Conservation (phyloP, 2,329 filamentous ascomycete genomes). For the Pleoardoris graminearum region DNA sequence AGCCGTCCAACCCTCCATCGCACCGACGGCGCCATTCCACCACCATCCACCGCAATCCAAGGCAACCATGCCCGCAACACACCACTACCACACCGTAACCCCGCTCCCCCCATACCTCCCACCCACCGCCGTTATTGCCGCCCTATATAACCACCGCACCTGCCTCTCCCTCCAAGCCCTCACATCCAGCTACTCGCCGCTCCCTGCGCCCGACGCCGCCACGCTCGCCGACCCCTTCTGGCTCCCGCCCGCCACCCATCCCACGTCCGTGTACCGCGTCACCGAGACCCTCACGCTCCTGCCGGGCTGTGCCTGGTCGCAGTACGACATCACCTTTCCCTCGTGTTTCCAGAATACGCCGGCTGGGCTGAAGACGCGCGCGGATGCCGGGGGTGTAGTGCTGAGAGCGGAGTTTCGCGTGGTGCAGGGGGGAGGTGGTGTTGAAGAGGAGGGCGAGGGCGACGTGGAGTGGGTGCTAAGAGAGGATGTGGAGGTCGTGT, state of each 20-base stretch:
- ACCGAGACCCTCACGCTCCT: conserved; percentile 35
- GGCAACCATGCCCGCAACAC: conserved; percentile 33
- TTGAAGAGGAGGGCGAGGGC: conserved; percentile 39
- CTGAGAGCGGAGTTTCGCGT: conserved; percentile 41
- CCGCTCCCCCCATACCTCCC: conserved; percentile 33
- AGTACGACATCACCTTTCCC: conserved; percentile 38
- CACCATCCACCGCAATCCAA: too few relatives aligned
- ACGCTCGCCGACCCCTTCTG: conserved; percentile 41
- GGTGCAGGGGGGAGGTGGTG: conserved; percentile 29
- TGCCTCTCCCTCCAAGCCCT: conserved; percentile 40
- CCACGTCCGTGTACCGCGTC: conserved; percentile 35
- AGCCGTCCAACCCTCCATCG: too few relatives aligned
- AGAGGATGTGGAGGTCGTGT: conserved; percentile 41
- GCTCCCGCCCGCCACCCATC: conserved; percentile 36
- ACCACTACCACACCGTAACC: conserved; percentile 37
- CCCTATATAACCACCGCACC: conserved; percentile 42
- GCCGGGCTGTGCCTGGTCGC: conserved; percentile 37
- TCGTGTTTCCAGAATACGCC: conserved; percentile 40
- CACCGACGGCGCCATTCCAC: too few relatives aligned
- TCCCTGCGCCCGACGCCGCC: conserved; percentile 24
- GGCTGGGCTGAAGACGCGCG: conserved; percentile 37
- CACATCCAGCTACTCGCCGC: conserved; percentile 33
- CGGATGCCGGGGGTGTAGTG: conserved; percentile 34
- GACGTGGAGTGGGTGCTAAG: conserved; percentile 40
- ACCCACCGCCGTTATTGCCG: conserved; percentile 30